Evolutionary conservation across 1,139 yeast species (phyloP).

Genomic region (Yamadazyma atlantica): DNA sequence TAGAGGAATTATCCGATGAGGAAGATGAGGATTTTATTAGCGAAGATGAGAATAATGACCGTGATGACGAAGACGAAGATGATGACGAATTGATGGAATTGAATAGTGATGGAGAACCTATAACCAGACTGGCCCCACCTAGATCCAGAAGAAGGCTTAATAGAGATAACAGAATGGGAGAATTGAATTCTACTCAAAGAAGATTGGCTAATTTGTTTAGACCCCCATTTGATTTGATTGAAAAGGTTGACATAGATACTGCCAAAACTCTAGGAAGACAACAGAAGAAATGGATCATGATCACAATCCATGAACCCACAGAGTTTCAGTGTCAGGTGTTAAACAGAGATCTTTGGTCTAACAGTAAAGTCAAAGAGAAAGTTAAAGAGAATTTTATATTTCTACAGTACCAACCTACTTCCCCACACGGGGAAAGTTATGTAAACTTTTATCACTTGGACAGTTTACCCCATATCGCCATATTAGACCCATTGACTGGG

Average conservation of each 20-base stretch:
- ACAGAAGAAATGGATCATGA: slow-evolving; percentile 75
- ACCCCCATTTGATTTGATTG: slow-evolving; percentile 91
- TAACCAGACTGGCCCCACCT: slow-evolving; percentile 15
- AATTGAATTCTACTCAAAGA: slow-evolving; percentile 60
- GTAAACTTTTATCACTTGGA: slow-evolving; percentile 66
- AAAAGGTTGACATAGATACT: slow-evolving; percentile 60
- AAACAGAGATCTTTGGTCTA: slow-evolving; percentile 93
- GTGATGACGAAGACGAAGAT: slow-evolving; percentile 16
- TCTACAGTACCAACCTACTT: slow-evolving; percentile 76
- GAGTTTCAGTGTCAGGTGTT: slow-evolving; percentile 88
- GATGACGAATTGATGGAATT: slow-evolving; percentile 26
- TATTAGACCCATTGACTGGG: slow-evolving; percentile 93
- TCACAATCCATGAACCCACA: slow-evolving; percentile 81
- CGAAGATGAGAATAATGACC: slow-evolving; percentile 26
- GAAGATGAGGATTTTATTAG: slow-evolving; percentile 19
- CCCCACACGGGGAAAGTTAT: slow-evolving; percentile 71
- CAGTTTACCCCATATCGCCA: slow-evolving; percentile 83
- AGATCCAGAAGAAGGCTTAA: slow-evolving; percentile 30
- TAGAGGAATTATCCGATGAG: slow-evolving; percentile 13
- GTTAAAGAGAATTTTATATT: slow-evolving; percentile 73
- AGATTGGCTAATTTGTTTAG: slow-evolving; percentile 79
- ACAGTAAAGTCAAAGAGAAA: slow-evolving; percentile 58
- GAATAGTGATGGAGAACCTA: slow-evolving; percentile 32
- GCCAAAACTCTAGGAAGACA: slow-evolving; percentile 70
- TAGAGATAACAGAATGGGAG: slow-evolving; percentile 27